Base-by-base conservation (phyloP, 352 stramenopile species). In the Discostella stelligera region DNA sequence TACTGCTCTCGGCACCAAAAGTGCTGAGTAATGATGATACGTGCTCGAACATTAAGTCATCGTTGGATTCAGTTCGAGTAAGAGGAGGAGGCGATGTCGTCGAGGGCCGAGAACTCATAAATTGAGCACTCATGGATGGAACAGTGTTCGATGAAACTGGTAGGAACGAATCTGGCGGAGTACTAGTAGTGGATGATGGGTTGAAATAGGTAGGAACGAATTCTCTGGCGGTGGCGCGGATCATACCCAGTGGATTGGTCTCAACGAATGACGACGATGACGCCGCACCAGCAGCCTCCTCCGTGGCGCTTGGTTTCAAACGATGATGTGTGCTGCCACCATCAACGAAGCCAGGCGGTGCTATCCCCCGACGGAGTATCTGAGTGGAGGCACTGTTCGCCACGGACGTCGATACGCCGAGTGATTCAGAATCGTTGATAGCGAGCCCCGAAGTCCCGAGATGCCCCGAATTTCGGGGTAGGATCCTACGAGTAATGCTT, bases 191-290 rank as follows among this genome's bases (percentile, higher is more conserved):
- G 20, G 58, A 27, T 48, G 58, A 20, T 41, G 63, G 74, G 48
- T 52, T 62, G 49, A 87, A 90, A 39, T 50, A 76, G 16, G 81
- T 78, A 20, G 86, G 86, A 7, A 91, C 82, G 74, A 91, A 91
- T 60, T 77, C 83, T 74, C 80, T 84, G 7, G 86, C 86, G 6
- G 83, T 88, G 32, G 86, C 86, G 56, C 86, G 75, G 71, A 91
- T 90, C 62, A 80, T 71, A 58, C 85, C 83, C 55, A 85, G 60
- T 16, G 65, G 73, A 73, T 88, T 88, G 7, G 60, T 25, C 7
- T 69, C 61, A 39, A 69, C 62, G 32, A 56, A 62, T 30, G 59
- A 21, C 13, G 63, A 7, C 21, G 71, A 50, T 10, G 37, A 44
- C 3, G 37, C 37, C 37, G 13, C 7, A 44, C 37, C 37, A 14